A percentile compares a stretch with the other conserved stretches of the same genome.
Conservation (phyloP, 805 yeast genomes). For the Cyberlindnera saturnus region DNA sequence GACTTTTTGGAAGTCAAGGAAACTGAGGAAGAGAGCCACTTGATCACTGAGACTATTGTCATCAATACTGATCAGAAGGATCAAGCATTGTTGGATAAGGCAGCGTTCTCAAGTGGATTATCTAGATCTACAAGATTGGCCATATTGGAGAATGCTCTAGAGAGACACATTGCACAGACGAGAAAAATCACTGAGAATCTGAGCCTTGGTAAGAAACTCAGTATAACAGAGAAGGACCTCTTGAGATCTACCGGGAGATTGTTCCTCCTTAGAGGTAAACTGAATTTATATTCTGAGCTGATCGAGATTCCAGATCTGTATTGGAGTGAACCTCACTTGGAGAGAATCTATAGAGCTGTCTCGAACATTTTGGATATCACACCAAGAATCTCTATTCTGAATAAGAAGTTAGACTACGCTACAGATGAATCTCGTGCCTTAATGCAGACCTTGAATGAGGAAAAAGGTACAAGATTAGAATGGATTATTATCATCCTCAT, state of each 20-base stretch:
- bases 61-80: constrained; percentile 44
- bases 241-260: constrained; percentile 67
- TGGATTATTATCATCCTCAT: constrained; percentile 85
- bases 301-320: constrained; percentile 90
- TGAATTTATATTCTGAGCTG: constrained; percentile 80
- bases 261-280: constrained; percentile 70
- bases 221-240: constrained; percentile 53
- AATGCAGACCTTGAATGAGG: constrained; percentile 67
- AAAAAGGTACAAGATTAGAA: constrained; percentile 70
- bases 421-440: constrained; percentile 82
- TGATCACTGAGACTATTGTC: constrained; percentile 67
- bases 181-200: constrained; percentile 58
- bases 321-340: constrained; percentile 88
- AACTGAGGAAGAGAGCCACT: constrained; percentile 27
- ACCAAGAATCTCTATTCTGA: constrained; percentile 72
- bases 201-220: constrained; percentile 52
- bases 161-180: constrained; percentile 58
- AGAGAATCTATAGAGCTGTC: constrained; percentile 64
- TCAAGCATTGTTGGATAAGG: constrained; percentile 63
- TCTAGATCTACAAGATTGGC: constrained; percentile 85
- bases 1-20: constrained; percentile 47
- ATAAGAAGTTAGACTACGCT: constrained; percentile 83
- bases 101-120: constrained; percentile 84
- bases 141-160: constrained; percentile 67
- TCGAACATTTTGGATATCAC: constrained; percentile 69